Evolutionary conservation across 2,329 filamentous ascomycete species (phyloP), one percentile per base, ranked within the genome.

Genomic region (Botryotinia globosa): DNA sequence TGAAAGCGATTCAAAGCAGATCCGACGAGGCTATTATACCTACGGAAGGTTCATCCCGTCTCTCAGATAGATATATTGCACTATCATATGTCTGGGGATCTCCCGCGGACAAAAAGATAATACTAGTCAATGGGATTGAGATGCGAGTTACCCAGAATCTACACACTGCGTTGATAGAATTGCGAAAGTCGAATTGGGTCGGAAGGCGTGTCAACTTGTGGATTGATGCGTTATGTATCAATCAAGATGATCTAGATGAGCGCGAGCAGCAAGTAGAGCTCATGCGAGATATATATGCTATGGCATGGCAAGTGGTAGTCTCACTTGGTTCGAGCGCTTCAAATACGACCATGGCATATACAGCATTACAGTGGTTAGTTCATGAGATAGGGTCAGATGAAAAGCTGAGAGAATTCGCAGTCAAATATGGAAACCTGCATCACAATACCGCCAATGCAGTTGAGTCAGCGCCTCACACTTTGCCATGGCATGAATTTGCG

Each of bases 191-290:
- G 2, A 61, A 14, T 7, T 72, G 70, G 70, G 54, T 72, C 6
- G 37, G 63, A 39, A 51, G 62, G 25, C 32, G 51, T 34, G 18
- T 74, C n/a, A 61, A 72, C 20, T 29, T 72, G 29, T 73, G 73
- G 72, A 64, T 71, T 12, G 69, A 75, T 64, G 74, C 69, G 12
- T 29, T 74, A 16, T 75, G 73, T 45, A 75, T 75, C 54, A 75
- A 74, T 20, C 74, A 75, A 58, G 48, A 62, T 37, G 73, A 75
- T 63, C 16, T 70, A 22, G 44, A 66, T 42, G 73, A 75, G 61
- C 69, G 72, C 32, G 66, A 59, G 18, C 37, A 74, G 22, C 73
- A 75, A 64, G 69, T 75, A 7, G 61, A 58, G 34, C 66, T 69
- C 18, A 75, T 75, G 74, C 39, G 58, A 62, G 45, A 70, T 32